These are phyloP conservation scores for Entophlyctis helioformis DNA, from an alignment of 192 early-diverging fungal genomes.

Conservation along the genomic window DNA sequence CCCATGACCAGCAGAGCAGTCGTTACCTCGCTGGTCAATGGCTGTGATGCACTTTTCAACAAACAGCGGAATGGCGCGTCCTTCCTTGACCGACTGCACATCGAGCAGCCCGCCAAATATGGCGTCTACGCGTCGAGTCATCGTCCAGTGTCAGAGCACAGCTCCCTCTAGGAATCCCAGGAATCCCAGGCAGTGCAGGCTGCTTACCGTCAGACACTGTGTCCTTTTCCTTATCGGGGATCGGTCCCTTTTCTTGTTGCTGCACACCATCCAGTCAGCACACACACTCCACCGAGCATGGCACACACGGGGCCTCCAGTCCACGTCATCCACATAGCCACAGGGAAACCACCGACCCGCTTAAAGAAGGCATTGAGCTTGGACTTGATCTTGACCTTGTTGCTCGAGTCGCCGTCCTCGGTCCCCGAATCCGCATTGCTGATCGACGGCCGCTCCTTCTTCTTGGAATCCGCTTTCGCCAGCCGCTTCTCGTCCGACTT, in stretches of 20 bases:
- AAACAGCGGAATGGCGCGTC: conserved; percentile 21
- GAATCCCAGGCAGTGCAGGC: not conserved
- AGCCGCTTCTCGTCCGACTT: too few species aligned
- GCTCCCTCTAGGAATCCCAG: too few species aligned
- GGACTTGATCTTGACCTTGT: conserved; percentile 15
- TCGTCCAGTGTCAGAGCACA: conserved; percentile 1
- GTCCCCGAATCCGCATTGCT: conserved; percentile 1
- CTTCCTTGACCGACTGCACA: conserved; percentile 11
- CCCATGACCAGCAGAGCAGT: not conserved
- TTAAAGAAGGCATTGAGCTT: conserved; percentile 27
- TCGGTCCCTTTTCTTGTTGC: too few species aligned
- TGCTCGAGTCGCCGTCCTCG: conserved; percentile 2
- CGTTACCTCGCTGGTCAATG: conserved; percentile 21
- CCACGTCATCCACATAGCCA: too few species aligned
- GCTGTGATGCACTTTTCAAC: conserved; percentile 28
- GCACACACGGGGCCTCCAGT: too few species aligned
- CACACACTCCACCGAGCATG: too few species aligned
- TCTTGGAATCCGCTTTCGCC: too few species aligned
- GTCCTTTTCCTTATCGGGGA: conserved; percentile 23
- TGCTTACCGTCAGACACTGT: conserved; percentile 10
- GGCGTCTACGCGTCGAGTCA: conserved; percentile 5
- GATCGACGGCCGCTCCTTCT: not conserved
- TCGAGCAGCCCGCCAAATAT: conserved; percentile 32
- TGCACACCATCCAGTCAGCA: too few species aligned
- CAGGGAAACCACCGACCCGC: conserved; percentile 13